Percentiles rank a stretch among this genome's conserved stretches.
phyloP scores from a whole-genome alignment of 2,329 filamentous ascomycete genomes.

The Fusarium euwallaceae region DNA sequence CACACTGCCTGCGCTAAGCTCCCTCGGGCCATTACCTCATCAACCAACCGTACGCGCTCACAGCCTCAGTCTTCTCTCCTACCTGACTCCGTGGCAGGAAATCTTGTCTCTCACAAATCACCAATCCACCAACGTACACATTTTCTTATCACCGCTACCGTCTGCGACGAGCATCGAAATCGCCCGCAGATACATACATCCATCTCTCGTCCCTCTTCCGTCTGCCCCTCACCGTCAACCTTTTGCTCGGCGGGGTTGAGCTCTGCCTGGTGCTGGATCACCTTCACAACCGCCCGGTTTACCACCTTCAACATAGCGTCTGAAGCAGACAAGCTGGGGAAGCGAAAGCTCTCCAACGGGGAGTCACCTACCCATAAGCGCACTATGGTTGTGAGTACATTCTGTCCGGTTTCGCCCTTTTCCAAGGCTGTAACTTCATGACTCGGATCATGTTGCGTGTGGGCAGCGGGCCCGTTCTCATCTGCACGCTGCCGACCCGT shows the following conservation, averaged over 20 bases:
- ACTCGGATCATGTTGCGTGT: conserved; percentile 17
- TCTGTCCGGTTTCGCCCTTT: not conserved
- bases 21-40: conserved; percentile 47
- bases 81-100: conserved; percentile 28
- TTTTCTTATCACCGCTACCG: conserved; percentile 17
- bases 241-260: conserved; percentile 52
- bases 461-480: not conserved
- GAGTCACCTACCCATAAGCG: conserved; percentile 70
- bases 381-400: conserved; percentile 70
- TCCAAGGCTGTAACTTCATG: conserved; percentile 9
- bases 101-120: conserved; percentile 32
- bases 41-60: conserved; percentile 38
- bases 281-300: conserved; percentile 38
- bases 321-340: conserved; percentile 69
- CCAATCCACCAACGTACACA: conserved; percentile 20
- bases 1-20: conserved; percentile 15
- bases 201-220: not conserved
- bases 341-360: conserved; percentile 75
- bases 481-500: not conserved
- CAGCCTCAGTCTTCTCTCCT: conserved; percentile 29
- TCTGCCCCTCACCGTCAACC: conserved; percentile 26
- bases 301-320: conserved; percentile 51
- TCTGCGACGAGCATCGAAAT: conserved; percentile 31
- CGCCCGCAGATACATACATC: conserved; percentile 26
- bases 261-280: conserved; percentile 54